A percentile compares a stretch with the other conserved stretches of the same genome.
Evolutionary conservation across 2,329 filamentous ascomycete genomes (phyloP).

Genomic region (Passalora sequoiae): DNA sequence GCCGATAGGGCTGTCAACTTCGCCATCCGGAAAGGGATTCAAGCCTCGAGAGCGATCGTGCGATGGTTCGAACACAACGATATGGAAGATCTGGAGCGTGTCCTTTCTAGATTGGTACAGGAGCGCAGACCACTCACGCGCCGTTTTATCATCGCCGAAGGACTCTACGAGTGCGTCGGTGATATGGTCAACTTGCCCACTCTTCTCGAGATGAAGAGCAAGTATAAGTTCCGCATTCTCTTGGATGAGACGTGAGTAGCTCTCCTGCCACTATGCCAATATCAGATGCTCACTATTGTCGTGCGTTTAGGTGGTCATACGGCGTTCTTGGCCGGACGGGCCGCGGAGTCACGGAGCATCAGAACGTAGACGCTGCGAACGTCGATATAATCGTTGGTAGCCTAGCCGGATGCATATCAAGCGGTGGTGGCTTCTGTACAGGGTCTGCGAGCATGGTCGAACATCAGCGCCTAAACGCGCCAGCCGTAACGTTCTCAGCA

Average conservation of each 20-base stretch:
- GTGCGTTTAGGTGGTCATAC: constrained; percentile 65
- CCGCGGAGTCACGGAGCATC: constrained; percentile 86
- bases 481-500: constrained; percentile 91
- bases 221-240: constrained; percentile 96
- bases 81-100: constrained; percentile 82
- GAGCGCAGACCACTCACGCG: constrained; percentile 80
- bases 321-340: constrained; percentile 88
- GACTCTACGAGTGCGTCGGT: constrained; percentile 81
- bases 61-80: constrained; percentile 94
- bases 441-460: constrained; percentile 88
- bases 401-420: constrained; percentile 80
- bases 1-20: constrained; percentile 90
- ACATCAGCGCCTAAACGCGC: constrained; percentile 88
- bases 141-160: constrained; percentile 92
- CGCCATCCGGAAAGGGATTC: constrained; percentile 85
- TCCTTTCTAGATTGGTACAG: constrained; percentile 78
- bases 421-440: constrained; percentile 92
- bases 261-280: too few species aligned
- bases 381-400: constrained; percentile 97
- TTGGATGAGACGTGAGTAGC: constrained; percentile 74
- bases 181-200: constrained; percentile 79
- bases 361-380: constrained; percentile 86
- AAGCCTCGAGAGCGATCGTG: constrained; percentile 84
- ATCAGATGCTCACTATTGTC: too few species aligned
- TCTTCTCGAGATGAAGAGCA: constrained; percentile 85